Percentiles rank a stretch among this genome's conserved stretches.
These are phyloP conservation scores for Neurospora africana DNA, from an alignment of 495 filamentous ascomycete genomes.

Conservation along the genomic window DNA sequence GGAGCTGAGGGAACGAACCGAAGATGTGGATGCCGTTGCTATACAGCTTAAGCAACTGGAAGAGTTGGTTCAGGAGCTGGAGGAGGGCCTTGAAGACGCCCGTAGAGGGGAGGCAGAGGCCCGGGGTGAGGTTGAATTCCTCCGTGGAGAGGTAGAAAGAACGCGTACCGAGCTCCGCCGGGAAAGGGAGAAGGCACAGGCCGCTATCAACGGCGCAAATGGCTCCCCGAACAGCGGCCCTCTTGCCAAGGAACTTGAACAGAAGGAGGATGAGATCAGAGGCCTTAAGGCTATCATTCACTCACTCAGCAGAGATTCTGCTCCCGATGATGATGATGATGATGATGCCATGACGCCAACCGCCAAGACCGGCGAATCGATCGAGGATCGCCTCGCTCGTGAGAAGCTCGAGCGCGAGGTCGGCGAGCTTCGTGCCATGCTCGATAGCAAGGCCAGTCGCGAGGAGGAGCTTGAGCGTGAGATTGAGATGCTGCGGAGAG, in stretches of 20 bases:
- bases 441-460: constrained; percentile 60
- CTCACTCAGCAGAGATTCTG: constrained; percentile 68
- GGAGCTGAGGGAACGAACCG: constrained; percentile 67
- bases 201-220: constrained; percentile 44
- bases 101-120: constrained; percentile 95
- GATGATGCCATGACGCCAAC: constrained; percentile 30
- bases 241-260: constrained; percentile 67
- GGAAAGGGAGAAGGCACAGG: constrained; percentile 80
- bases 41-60: constrained; percentile 88
- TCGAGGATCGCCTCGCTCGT: constrained; percentile 42
- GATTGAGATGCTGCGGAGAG: constrained; percentile 54
- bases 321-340: constrained; percentile 38
- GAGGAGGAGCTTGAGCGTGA: constrained; percentile 90
- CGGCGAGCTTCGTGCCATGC: constrained; percentile 56
- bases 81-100: constrained; percentile 94
- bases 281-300: constrained; percentile 97
- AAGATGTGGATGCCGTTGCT: constrained; percentile 87
- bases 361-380: constrained; percentile 39
- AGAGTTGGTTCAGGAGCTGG: constrained; percentile 89
- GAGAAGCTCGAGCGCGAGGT: constrained; percentile 70
- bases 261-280: constrained; percentile 93
- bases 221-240: constrained; percentile 35
- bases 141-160: constrained; percentile 90
- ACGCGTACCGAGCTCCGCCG: constrained; percentile 81
- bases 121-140: constrained; percentile 88